A percentile compares a stretch with the other conserved stretches of the same genome.
Evolutionary conservation across 1,139 yeast genomes (phyloP).

Genomic region (Yamadazyma diddensiae): DNA sequence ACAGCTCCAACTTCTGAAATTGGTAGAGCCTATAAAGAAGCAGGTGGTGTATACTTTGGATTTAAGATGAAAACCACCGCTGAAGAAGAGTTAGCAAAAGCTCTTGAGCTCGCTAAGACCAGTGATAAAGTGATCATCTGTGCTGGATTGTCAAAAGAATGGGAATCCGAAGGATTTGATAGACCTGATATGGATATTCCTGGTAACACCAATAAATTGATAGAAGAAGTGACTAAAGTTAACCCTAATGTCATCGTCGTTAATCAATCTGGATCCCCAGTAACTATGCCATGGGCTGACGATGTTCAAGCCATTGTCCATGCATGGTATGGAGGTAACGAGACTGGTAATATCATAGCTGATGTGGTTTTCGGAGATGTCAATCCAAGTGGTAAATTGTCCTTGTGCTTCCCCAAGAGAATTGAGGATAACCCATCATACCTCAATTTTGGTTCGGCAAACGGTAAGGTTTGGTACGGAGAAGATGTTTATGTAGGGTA

Average conservation of each 20-base stretch:
- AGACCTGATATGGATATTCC: conserved; percentile 41
- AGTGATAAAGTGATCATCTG: conserved; percentile 41
- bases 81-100: conserved; percentile 23
- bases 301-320: conserved; percentile 49
- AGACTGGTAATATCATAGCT: conserved; percentile 22
- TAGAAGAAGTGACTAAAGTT: conserved; percentile 42
- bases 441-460: conserved; percentile 30
- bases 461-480: conserved; percentile 55
- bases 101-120: conserved; percentile 27
- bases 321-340: conserved; percentile 42
- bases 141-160: conserved; percentile 38
- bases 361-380: conserved; percentile 24
- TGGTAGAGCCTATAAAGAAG: conserved; percentile 21
- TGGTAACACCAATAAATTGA: conserved; percentile 44
- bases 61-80: conserved; percentile 19
- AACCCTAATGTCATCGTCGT: conserved; percentile 54
- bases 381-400: conserved; percentile 30
- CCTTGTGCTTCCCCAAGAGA: conserved; percentile 45
- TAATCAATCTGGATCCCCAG: conserved; percentile 64
- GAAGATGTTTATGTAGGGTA: conserved; percentile 60
- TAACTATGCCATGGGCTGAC: conserved; percentile 55
- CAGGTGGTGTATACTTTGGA: conserved; percentile 36
- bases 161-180: conserved; percentile 39
- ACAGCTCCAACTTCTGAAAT: conserved; percentile 40
- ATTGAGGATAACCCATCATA: conserved; percentile 45